Evolutionary conservation across 306 rosid species (phyloP), one percentile per base, ranked within the genome.

Genomic region (Citrullus mucosospermus): DNA sequence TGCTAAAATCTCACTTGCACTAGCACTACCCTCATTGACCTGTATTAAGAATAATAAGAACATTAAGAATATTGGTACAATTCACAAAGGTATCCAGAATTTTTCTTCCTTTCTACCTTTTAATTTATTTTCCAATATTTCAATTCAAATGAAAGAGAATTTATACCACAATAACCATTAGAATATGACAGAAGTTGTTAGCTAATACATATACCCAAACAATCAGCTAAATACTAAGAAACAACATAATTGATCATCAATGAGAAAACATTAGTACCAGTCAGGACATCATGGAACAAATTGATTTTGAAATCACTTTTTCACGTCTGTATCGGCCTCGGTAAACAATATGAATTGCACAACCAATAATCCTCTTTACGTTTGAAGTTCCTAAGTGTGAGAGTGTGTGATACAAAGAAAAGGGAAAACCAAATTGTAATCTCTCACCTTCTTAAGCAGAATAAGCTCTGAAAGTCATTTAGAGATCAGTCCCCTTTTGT

Each of bases 21-120:
- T 95, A 17, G 98, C 98, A 51, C 98, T 95, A 83, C 97, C 96
- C 86, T 95, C 97, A n/a, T 95, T 95, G 44, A 95, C 97, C 98
- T 95, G 82, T 65, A 65, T 36, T 16, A 65, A 65, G 14, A 36
- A 36, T 65, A 38, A 46, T 30, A 38, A 61, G 41, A 61, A 61
- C 68, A 25, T 61, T 15, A 66, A 16, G 25, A 39, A 67, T 17
- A 41, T 18, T 7, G 54, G 14, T 38, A 65, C 22, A 4, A 34
- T 66, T 38, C 51, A 38, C 22, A 36, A 17, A 18, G 25, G 73
- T 66, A 66, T 8, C 44, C 41, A 20, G 50, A 66, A 8, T 6
- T 36, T 36, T 4, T 66, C 6, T 63, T 6, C 46, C 46, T 15
- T 62, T 3, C 46, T 8, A 36, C 71, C 11, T 9, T 67, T 5